Percentiles rank a stretch among this genome's conserved stretches.
These are phyloP conservation scores for Seminavis robusta DNA, from an alignment of 108 stramenopile species.

Conservation along the genomic window DNA sequence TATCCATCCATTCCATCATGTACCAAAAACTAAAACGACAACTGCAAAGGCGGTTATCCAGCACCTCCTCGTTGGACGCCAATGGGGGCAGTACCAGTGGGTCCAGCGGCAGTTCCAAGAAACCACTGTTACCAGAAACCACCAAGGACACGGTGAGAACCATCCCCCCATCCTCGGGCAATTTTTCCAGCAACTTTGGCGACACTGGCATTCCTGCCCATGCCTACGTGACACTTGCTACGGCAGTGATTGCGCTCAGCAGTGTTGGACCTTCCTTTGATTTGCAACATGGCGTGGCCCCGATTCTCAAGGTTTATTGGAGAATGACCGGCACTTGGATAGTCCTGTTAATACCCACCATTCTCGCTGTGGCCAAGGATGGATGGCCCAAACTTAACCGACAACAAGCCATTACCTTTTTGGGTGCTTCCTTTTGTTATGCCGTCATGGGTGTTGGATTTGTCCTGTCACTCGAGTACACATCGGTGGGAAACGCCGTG, in stretches of 20 bases:
- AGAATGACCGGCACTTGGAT: conserved; percentile 38
- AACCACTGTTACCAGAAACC: too few species aligned
- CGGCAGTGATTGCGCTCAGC: conserved; percentile 49
- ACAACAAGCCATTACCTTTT: conserved; percentile 36
- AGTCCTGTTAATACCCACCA: conserved; percentile 17
- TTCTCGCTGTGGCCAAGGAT: conserved; percentile 13
- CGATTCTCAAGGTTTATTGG: conserved; percentile 59
- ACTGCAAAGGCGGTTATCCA: too few species aligned
- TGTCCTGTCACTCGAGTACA: conserved; percentile 43
- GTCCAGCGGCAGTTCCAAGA: too few species aligned
- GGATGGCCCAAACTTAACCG: conserved; percentile 35
- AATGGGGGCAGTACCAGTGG: too few species aligned
- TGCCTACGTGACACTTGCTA: conserved; percentile 45
- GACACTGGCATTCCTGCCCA: conserved; percentile 24
- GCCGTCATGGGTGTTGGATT: conserved; percentile 37
- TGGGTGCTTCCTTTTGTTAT: conserved; percentile 38
- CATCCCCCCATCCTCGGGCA: too few species aligned
- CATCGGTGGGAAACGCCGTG: conserved; percentile 57
- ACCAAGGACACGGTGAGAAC: too few species aligned
- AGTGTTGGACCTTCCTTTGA: conserved; percentile 48
- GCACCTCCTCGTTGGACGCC: too few species aligned
- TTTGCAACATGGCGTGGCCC: conserved; percentile 41
- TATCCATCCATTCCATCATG: too few species aligned
- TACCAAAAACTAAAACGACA: too few species aligned
- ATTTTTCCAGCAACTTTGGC: too few species aligned